Evolutionary conservation across 257 asterid genomes (phyloP).

Genomic region (Ligustrum vulgare): DNA sequence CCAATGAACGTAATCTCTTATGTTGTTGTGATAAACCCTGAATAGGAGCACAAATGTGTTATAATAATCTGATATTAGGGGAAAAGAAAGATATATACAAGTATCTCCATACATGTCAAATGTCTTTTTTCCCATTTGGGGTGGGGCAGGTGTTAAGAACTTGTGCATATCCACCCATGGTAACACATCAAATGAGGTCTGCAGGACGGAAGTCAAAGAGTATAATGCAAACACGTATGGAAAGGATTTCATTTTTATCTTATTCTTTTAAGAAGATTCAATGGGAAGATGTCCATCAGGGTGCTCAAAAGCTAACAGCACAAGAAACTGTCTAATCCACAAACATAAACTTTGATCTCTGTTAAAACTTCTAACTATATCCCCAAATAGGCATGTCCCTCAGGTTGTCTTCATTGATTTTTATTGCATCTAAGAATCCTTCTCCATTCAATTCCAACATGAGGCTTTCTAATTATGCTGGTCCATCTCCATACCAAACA

Average conservation of each 20-base stretch:
- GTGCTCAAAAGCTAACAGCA: not conserved
- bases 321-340: not conserved
- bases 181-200: not conserved
- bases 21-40: conserved; percentile 94
- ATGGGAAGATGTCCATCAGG: not conserved
- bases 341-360: not conserved
- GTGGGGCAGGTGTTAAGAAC: not conserved
- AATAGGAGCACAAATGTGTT: conserved; percentile 22
- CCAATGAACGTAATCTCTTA: conserved; percentile 85
- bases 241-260: not conserved
- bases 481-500: not conserved
- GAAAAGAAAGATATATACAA: not conserved
- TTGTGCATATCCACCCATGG: not conserved
- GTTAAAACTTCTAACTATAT: not conserved
- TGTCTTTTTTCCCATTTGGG: not conserved
- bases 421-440: not conserved
- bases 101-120: not conserved
- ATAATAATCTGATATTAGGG: conserved; percentile 7
- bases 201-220: not conserved
- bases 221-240: not conserved
- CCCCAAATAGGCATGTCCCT: not conserved
- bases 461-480: not conserved
- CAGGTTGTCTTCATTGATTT: not conserved
- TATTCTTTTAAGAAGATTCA: not conserved
- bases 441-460: not conserved